These are phyloP conservation scores for Botrytis fabae DNA, from an alignment of 2,329 filamentous ascomycete genomes.

Conservation along the genomic window DNA sequence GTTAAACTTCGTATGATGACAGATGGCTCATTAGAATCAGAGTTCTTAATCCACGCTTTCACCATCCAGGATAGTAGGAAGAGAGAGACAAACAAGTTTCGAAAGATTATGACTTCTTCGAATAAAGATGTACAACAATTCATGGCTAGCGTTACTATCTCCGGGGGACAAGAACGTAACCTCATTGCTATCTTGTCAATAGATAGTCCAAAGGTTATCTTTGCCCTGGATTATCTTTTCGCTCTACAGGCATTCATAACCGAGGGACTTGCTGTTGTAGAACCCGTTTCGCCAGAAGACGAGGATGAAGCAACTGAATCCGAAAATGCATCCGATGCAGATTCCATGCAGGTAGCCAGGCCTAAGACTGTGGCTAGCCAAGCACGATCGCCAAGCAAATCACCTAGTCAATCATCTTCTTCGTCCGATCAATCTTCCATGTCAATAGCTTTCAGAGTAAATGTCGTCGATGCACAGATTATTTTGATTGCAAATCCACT, in stretches of 20 bases:
- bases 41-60: constrained; percentile 90
- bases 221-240: constrained; percentile 94
- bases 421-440: constrained; percentile 51
- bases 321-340: constrained; percentile 59
- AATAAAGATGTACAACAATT: constrained; percentile 96
- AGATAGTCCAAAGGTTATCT: constrained; percentile 91
- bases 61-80: constrained; percentile 92
- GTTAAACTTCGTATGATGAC: constrained; percentile 92
- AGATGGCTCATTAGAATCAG: constrained; percentile 87
- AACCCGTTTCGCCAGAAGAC: constrained; percentile 51
- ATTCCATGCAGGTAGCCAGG: constrained; percentile 47
- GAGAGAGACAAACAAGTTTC: constrained; percentile 89
- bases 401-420: constrained; percentile 37
- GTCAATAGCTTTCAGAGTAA: constrained; percentile 83
- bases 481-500: constrained; percentile 95
- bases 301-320: constrained; percentile 57
- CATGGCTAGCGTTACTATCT: constrained; percentile 95
- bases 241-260: constrained; percentile 82
- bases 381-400: constrained; percentile 34
- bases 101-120: constrained; percentile 95
- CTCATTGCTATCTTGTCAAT: constrained; percentile 90
- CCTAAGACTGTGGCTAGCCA: constrained; percentile 20
- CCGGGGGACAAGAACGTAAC: constrained; percentile 76
- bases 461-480: constrained; percentile 93
- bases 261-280: constrained; percentile 67